Evolutionary conservation across 768 basidiomycete species (phyloP).

Genomic region (Phlebiopsis flavidoalba): DNA sequence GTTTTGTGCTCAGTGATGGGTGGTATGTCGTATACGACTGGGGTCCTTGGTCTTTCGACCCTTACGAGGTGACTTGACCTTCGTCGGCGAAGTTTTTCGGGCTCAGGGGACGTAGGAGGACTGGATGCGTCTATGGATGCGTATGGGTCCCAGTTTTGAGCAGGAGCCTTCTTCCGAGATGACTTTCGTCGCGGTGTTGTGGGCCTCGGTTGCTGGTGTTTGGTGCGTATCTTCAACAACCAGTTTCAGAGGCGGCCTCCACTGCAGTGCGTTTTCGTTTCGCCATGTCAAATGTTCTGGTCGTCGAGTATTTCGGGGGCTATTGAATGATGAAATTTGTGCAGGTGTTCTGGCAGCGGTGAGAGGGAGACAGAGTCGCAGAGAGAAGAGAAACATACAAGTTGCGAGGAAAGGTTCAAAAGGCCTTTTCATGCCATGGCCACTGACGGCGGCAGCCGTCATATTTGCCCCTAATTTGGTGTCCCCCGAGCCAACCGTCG

Average conservation of each 20-base stretch:
- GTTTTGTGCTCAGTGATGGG: slow-evolving; percentile 55
- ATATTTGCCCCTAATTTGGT: not conserved
- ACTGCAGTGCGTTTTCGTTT: not conserved
- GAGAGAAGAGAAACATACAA: not conserved
- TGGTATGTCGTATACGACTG: slow-evolving; percentile 60
- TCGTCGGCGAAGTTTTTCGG: not conserved
- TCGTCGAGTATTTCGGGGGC: not conserved
- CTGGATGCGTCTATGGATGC: not conserved
- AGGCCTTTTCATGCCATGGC: not conserved
- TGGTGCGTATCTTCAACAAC: not conserved
- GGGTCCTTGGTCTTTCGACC: slow-evolving; percentile 34
- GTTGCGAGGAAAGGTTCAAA: not conserved
- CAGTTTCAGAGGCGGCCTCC: not conserved
- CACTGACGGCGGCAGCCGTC: not conserved
- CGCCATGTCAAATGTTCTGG: not conserved
- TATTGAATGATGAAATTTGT: not conserved
- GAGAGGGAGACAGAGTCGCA: not conserved
- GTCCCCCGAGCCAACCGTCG: not conserved
- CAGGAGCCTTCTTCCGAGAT: not conserved
- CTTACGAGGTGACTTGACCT: slow-evolving; percentile 24
- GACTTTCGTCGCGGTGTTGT: not conserved
- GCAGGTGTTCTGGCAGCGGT: not conserved
- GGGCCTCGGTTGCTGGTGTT: not conserved
- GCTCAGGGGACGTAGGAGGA: slow-evolving; percentile 15
- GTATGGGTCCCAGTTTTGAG: not conserved